phyloP scores from a whole-genome alignment of 345 rosid species.

The Erysimum cheiranthoides region DNA sequence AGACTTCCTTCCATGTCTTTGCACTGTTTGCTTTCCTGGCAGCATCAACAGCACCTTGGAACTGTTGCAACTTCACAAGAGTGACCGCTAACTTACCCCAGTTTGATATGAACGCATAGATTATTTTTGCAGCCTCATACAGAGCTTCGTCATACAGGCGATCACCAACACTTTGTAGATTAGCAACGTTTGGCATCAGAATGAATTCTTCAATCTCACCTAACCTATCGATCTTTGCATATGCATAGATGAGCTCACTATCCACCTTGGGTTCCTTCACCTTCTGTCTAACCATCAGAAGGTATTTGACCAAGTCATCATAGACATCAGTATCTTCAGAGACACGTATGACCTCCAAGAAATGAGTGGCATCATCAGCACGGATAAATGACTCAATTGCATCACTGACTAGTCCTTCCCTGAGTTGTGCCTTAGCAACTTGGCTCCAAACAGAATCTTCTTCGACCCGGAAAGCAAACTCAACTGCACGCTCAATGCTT shows the following conservation, averaged over 20 bases:
- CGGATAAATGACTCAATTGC: conserved; percentile 97
- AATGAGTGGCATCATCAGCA: conserved; percentile 87
- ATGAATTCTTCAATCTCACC: conserved; percentile 92
- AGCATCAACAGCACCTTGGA: conserved; percentile 99
- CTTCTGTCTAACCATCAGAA: conserved; percentile 97
- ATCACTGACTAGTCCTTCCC: conserved; percentile 96
- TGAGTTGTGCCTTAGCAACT: conserved; percentile 92
- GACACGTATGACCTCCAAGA: conserved; percentile 78
- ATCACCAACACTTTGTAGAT: conserved; percentile 93
- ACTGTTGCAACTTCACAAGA: conserved; percentile 90
- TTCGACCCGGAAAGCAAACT: conserved; percentile 96
- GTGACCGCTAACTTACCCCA: conserved; percentile 98
- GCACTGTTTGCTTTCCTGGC: conserved; percentile 99
- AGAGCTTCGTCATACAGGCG: conserved; percentile 84
- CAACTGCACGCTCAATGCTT: conserved; percentile 89
- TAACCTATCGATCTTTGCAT: conserved; percentile 94
- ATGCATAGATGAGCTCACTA: conserved; percentile 91
- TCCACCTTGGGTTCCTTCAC: conserved; percentile 95
- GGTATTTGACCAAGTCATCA: conserved; percentile 93
- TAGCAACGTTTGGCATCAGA: conserved; percentile 99
- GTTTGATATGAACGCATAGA: conserved; percentile 93
- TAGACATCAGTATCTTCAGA: conserved; percentile 80
- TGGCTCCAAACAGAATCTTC: conserved; percentile 98
- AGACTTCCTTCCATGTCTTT: conserved; percentile 99
- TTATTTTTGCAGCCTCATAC: conserved; percentile 95